Percentiles rank a stretch among this genome's conserved stretches.
These are phyloP conservation scores for Thamnidium elegans DNA, from an alignment of 192 early-diverging fungal genomes.

Conservation along the genomic window DNA sequence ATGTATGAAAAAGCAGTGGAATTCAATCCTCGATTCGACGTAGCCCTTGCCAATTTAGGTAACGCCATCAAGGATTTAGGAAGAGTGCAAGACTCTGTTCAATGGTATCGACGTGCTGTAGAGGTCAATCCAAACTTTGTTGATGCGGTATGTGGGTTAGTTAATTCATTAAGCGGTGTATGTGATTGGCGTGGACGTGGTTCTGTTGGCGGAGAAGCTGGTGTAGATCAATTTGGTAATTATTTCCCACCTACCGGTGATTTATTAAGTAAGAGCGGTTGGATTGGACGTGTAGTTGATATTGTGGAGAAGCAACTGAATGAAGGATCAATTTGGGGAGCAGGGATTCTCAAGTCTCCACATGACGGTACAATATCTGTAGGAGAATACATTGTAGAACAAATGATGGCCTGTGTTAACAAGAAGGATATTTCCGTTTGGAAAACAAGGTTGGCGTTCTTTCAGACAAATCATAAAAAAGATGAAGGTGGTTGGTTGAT, in stretches of 20 bases:
- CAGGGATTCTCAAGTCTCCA: conserved; percentile 45
- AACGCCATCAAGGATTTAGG: conserved; percentile 93
- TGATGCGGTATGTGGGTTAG: conserved; percentile 88
- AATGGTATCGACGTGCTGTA: conserved; percentile 81
- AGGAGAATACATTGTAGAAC: conserved; percentile 10
- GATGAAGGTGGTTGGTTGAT: conserved; percentile 78
- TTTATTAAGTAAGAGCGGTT: conserved; percentile 42
- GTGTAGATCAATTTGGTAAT: conserved; percentile 35
- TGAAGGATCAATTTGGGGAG: conserved; percentile 58
- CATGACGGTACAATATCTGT: background rate
- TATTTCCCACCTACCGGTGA: conserved; percentile 23
- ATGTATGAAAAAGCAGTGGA: conserved; percentile 91
- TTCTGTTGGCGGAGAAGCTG: conserved; percentile 48
- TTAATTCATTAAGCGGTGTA: conserved; percentile 82
- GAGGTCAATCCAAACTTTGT: conserved; percentile 86
- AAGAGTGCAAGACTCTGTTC: conserved; percentile 82
- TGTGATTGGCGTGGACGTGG: conserved; percentile 88
- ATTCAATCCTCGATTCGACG: conserved; percentile 83
- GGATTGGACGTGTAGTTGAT: conserved; percentile 73
- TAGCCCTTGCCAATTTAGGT: conserved; percentile 89
- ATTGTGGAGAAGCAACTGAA: conserved; percentile 78
- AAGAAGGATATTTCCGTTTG: background rate
- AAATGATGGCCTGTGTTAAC: conserved; percentile 1
- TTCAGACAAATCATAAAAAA: conserved; percentile 10
- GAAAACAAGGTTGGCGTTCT: conserved; percentile 6